Conservation (phyloP, 805 yeast species). For the Starmerella potacharoeniae region DNA sequence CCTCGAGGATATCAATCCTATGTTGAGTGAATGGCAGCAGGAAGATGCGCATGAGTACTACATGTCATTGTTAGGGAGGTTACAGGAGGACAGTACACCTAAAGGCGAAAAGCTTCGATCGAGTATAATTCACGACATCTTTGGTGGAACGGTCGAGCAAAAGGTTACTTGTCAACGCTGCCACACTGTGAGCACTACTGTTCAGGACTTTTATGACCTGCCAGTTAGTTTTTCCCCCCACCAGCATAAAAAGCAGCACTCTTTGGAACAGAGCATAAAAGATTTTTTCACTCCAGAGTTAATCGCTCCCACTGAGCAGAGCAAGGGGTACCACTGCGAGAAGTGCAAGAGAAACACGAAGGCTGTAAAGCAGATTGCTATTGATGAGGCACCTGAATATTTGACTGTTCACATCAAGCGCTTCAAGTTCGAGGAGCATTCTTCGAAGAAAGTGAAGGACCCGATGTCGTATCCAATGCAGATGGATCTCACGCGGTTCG, state of each 20-base stretch:
- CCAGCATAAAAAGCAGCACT: constrained; percentile 36
- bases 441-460: constrained; percentile 70
- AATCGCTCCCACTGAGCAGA: constrained; percentile 30
- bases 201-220: constrained; percentile 88
- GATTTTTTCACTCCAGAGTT: constrained; percentile 79
- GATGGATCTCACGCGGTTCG: constrained; percentile 57
- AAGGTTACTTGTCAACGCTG: constrained; percentile 74
- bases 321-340: constrained; percentile 65
- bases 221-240: constrained; percentile 56
- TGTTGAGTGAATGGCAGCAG: constrained; percentile 97
- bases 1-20: constrained; percentile 75
- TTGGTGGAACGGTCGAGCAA: constrained; percentile 84
- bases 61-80: constrained; percentile 76
- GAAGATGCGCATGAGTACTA: constrained; percentile 96
- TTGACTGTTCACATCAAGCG: constrained; percentile 78
- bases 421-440: constrained; percentile 59
- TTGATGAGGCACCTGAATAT: constrained; percentile 79
- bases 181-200: constrained; percentile 70
- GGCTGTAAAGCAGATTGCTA: constrained; percentile 65
- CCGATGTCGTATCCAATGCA: constrained; percentile 69
- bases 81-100: constrained; percentile 90
- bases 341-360: constrained; percentile 65
- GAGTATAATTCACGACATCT: constrained; percentile 79
- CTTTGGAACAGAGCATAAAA: constrained; percentile 60
- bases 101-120: constrained; percentile 72